A percentile compares a stretch with the other conserved stretches of the same genome.
phyloP scores from a whole-genome alignment of 768 basidiomycete genomes.

The Lentinula guzmanii region DNA sequence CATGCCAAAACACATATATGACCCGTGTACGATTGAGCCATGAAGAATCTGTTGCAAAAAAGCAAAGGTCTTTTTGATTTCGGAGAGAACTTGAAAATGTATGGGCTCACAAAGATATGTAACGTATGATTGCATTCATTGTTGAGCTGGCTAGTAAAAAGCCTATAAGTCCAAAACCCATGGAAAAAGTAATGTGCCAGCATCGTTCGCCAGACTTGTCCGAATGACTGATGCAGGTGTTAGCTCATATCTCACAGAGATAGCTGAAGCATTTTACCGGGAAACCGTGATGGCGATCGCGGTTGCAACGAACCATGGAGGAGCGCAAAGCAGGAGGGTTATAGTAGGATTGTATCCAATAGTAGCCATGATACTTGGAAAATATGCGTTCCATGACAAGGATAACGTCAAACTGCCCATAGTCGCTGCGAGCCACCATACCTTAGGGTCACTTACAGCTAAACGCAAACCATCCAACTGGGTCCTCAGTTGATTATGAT shows the following conservation, averaged over 20 bases:
- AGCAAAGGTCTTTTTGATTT: neutral
- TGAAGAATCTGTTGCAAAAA: slow-evolving; percentile 50
- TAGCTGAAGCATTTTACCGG: slow-evolving; percentile 26
- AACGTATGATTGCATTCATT: slow-evolving; percentile 56
- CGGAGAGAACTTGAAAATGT: neutral
- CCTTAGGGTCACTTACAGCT: slow-evolving; percentile 58
- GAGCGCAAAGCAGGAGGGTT: slow-evolving; percentile 55
- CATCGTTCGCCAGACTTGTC: slow-evolving; percentile 68
- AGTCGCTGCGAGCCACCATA: slow-evolving; percentile 55
- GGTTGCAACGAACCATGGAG: slow-evolving; percentile 65
- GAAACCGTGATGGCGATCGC: slow-evolving; percentile 47
- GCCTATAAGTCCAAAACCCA: slow-evolving; percentile 58
- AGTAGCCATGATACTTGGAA: slow-evolving; percentile 50
- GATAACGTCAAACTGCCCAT: slow-evolving; percentile 39
- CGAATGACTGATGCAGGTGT: slow-evolving; percentile 46
- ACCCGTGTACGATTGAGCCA: slow-evolving; percentile 69
- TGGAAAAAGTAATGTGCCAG: slow-evolving; percentile 51
- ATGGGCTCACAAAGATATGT: slow-evolving; percentile 51
- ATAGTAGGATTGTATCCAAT: slow-evolving; percentile 43
- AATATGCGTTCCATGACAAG: slow-evolving; percentile 51
- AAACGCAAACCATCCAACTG: slow-evolving; percentile 40
- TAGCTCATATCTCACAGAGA: neutral
- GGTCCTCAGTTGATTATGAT: slow-evolving; percentile 7
- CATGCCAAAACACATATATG: slow-evolving; percentile 61
- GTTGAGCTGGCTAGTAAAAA: slow-evolving; percentile 62